These are phyloP conservation scores for Capsicum rhomboideum DNA, from an alignment of 257 asterid genomes.

Conservation along the genomic window DNA sequence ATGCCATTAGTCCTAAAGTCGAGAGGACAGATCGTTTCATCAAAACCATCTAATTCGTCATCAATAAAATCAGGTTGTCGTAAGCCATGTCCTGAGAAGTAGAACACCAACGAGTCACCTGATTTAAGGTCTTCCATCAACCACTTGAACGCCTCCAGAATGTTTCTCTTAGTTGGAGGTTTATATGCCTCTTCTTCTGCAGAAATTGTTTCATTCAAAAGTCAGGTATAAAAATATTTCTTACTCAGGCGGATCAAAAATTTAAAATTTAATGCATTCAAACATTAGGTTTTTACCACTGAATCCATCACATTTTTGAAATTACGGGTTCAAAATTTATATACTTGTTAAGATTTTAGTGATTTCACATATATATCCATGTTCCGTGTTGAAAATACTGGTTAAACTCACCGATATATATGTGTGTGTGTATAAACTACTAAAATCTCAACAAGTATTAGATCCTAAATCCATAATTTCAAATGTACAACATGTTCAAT, in stretches of 20 bases:
- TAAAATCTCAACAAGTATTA: background rate
- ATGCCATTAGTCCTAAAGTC: slow-evolving; percentile 46
- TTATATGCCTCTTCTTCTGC: slow-evolving; percentile 35
- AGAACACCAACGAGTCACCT: slow-evolving; percentile 42
- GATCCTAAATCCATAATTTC: background rate
- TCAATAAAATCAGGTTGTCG: slow-evolving; percentile 13
- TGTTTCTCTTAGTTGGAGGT: slow-evolving; percentile 43
- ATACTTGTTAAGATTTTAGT: background rate
- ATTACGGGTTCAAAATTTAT: background rate
- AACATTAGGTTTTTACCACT: background rate
- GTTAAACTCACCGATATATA: background rate
- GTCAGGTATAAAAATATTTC: background rate
- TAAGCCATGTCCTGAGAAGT: slow-evolving; percentile 42
- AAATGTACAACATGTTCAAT: background rate
- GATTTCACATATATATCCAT: background rate
- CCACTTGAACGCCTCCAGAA: slow-evolving; percentile 28
- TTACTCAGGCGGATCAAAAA: background rate
- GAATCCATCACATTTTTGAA: background rate
- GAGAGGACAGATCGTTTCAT: slow-evolving; percentile 56
- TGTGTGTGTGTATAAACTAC: background rate
- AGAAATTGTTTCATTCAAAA: background rate
- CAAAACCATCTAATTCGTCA: slow-evolving; percentile 35
- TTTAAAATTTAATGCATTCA: background rate
- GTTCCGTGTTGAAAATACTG: background rate
- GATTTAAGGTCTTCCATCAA: slow-evolving; percentile 14